These are phyloP conservation scores for Zymoseptoria tritici DNA, from an alignment of 2,329 filamentous ascomycete species.

Conservation along the genomic window DNA sequence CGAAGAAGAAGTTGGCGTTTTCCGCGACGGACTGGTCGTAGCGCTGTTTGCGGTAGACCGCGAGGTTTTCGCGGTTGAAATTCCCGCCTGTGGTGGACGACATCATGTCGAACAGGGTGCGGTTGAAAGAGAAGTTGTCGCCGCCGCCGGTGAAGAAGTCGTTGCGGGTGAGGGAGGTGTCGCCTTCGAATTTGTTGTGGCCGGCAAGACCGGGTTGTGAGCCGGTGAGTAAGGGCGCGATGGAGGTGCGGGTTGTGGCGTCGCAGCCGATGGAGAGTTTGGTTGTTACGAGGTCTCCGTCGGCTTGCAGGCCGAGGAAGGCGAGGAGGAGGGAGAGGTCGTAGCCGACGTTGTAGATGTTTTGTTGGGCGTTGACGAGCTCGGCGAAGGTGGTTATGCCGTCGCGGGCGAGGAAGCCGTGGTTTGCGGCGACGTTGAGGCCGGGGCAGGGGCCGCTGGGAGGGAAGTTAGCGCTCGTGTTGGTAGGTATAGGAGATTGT, in stretches of 20 bases:
- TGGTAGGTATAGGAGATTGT: too few species aligned
- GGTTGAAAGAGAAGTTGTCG: constrained; percentile 37
- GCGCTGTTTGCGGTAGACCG: constrained; percentile 35
- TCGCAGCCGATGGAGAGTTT: constrained; percentile 41
- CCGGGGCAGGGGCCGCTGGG: constrained; percentile 25
- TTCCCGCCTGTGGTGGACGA: constrained; percentile 26
- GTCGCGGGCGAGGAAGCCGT: constrained; percentile 37
- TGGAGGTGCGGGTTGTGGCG: constrained; percentile 35
- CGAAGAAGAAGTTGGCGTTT: constrained; percentile 36
- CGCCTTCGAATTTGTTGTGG: constrained; percentile 40
- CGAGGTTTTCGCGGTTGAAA: constrained; percentile 34
- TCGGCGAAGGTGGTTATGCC: constrained; percentile 35
- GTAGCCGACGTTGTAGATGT: constrained; percentile 41
- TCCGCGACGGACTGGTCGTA: constrained; percentile 33
- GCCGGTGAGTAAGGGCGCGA: constrained; percentile 29
- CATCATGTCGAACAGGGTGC: constrained; percentile 36
- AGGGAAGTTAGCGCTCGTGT: constrained; percentile 2
- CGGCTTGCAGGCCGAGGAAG: constrained; percentile 34
- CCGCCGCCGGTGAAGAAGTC: constrained; percentile 34
- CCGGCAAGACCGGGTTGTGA: constrained; percentile 36
- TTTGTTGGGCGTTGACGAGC: constrained; percentile 39
- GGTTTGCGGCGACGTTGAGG: constrained; percentile 38
- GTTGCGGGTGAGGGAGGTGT: constrained; percentile 37
- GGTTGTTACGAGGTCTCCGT: constrained; percentile 36
- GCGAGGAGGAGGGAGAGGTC: constrained; percentile 37